These are phyloP conservation scores for Microsporum canis DNA, from an alignment of 2,329 filamentous ascomycete species.

Conservation along the genomic window DNA sequence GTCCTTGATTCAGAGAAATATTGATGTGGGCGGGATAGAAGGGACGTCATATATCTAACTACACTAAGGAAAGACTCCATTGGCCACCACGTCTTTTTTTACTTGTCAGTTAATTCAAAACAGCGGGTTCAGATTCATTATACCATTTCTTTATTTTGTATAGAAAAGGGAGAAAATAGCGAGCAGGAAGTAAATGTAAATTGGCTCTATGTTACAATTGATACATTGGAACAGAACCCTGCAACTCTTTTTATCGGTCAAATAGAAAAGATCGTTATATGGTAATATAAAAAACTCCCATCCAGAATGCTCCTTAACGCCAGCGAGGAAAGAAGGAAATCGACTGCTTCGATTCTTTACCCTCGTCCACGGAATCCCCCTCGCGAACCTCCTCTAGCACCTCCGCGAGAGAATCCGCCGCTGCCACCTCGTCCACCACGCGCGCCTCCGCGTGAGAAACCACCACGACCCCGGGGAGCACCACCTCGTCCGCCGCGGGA, in stretches of 20 bases:
- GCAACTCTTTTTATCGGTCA: not conserved
- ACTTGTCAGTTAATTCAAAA: not conserved
- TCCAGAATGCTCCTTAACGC: constrained; percentile 14
- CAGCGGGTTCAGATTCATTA: not conserved
- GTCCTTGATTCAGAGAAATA: not conserved
- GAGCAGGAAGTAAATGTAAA: not conserved
- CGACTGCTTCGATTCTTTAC: constrained; percentile 5
- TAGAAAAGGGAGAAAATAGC: not conserved
- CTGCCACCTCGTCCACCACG: constrained; percentile 33
- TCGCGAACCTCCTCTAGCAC: constrained; percentile 24
- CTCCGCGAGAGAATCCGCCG: constrained; percentile 25
- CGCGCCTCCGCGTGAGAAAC: constrained; percentile 32
- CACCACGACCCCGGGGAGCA: constrained; percentile 44
- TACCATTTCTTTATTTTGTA: not conserved
- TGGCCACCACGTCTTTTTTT: not conserved
- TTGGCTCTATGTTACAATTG: constrained; percentile 3
- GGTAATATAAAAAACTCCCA: not conserved
- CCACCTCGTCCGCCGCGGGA: constrained; percentile 24
- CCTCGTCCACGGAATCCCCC: constrained; percentile 24
- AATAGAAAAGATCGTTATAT: constrained; percentile 1
- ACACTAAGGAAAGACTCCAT: not conserved
- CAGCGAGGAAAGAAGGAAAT: constrained; percentile 12
- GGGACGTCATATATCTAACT: constrained; percentile 1
- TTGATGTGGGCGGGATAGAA: not conserved
- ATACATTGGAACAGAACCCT: not conserved